A percentile compares a stretch with the other conserved stretches of the same genome.
Conservation (phyloP, 169 alveolate genomes). For the Hepatocystis sp. region DNA sequence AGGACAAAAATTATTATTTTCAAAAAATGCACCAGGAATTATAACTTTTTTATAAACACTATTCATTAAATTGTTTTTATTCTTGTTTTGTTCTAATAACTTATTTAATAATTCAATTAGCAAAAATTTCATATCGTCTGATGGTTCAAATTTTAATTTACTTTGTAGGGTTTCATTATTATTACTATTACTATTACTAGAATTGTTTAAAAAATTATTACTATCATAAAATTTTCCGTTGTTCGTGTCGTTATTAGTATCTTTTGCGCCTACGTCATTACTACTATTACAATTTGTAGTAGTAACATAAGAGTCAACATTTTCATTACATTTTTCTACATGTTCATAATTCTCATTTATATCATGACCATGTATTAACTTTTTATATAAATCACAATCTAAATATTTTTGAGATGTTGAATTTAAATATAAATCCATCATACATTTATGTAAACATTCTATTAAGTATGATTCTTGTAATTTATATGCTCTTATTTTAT, state of each 20-base stretch:
- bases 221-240: no score
- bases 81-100: constrained; percentile 4
- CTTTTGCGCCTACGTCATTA: constrained; percentile 7
- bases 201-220: no score
- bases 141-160: no score
- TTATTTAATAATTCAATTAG: constrained; percentile 13
- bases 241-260: neutral
- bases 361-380: neutral
- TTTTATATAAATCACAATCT: constrained; percentile 36
- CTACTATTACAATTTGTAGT: neutral
- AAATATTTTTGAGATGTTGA: constrained; percentile 14
- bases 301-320: no score
- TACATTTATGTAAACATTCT: constrained; percentile 66
- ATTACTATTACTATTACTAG: neutral
- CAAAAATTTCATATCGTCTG: neutral
- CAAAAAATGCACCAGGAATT: constrained; percentile 72
- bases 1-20: constrained; percentile 75
- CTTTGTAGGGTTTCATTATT: no score
- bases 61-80: constrained; percentile 29
- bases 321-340: no score
- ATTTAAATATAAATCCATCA: constrained; percentile 40
- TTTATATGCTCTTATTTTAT: constrained; percentile 71
- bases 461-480: constrained; percentile 66
- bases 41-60: constrained; percentile 43
- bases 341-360: no score